Percentiles rank a stretch among this genome's conserved stretches.
These are phyloP conservation scores for Wickerhamomyces sp. DNA, from an alignment of 1,139 yeast species.

Conservation along the genomic window DNA sequence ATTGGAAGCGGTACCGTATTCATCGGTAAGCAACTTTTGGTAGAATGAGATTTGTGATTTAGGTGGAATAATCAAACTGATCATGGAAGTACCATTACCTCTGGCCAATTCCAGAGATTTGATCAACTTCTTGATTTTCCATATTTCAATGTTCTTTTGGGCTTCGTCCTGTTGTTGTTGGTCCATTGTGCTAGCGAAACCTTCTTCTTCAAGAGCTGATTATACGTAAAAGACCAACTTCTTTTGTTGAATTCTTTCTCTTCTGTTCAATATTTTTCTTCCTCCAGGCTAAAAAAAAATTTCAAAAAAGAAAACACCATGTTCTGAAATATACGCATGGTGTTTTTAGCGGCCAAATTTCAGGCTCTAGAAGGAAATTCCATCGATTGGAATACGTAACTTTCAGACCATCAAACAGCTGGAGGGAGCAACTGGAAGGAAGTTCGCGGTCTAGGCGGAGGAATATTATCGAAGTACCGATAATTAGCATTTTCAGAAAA, in stretches of 20 bases:
- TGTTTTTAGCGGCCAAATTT: no score
- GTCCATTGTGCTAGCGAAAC: slow-evolving; percentile 26
- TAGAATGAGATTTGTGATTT: slow-evolving; percentile 85
- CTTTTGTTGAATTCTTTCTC: background rate
- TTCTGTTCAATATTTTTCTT: background rate
- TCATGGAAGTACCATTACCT: slow-evolving; percentile 99
- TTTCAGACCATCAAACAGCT: background rate
- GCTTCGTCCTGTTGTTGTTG: slow-evolving; percentile 45
- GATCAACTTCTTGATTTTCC: slow-evolving; percentile 95
- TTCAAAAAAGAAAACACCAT: background rate
- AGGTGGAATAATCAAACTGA: slow-evolving; percentile 92
- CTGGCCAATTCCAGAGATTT: slow-evolving; percentile 84
- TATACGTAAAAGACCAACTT: no score
- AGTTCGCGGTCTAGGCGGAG: no score
- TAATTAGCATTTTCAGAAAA: no score
- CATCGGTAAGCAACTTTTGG: slow-evolving; percentile 93
- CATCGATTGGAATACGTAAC: background rate
- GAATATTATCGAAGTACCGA: no score
- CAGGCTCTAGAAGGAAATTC: no score
- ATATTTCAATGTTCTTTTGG: slow-evolving; percentile 94
- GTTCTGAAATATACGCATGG: slow-evolving; percentile 7
- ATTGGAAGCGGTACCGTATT: slow-evolving; percentile 97
- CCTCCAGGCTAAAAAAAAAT: background rate
- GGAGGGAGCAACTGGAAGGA: no score
- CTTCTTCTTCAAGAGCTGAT: no score